Evolutionary conservation across 768 basidiomycete species (phyloP).

Genomic region (Tremella yokohamensis): DNA sequence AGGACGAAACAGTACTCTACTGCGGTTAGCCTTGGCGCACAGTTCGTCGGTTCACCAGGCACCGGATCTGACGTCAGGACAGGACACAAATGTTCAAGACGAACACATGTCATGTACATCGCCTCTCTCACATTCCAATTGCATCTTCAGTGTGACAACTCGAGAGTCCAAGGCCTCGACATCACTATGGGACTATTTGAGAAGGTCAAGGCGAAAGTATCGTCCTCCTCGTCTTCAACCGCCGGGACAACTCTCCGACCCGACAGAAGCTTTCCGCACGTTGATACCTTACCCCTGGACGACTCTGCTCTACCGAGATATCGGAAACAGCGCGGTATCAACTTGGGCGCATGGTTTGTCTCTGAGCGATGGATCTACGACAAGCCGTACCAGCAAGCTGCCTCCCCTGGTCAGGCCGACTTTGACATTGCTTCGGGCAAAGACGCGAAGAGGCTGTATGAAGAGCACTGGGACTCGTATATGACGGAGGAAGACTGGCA

Average conservation of each 20-base stretch:
- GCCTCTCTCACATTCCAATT: too few relatives aligned
- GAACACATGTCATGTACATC: too few relatives aligned
- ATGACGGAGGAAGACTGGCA: conserved; percentile 78
- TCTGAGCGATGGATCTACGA: conserved; percentile 70
- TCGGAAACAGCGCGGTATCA: conserved; percentile 75
- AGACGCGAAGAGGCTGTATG: conserved; percentile 56
- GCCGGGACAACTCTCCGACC: neutral
- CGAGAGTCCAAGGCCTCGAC: too few relatives aligned
- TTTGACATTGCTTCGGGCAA: conserved; percentile 58
- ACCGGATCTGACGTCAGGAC: too few relatives aligned
- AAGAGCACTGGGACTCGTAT: conserved; percentile 73
- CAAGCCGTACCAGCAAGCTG: conserved; percentile 58
- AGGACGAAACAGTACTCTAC: neutral
- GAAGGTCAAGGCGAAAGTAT: conserved; percentile 43
- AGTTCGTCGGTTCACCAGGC: too few relatives aligned
- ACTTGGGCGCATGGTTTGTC: conserved; percentile 70
- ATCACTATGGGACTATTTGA: conserved; percentile 44
- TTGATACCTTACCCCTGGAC: conserved; percentile 15
- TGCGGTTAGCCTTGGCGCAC: neutral
- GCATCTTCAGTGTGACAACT: too few relatives aligned
- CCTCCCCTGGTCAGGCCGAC: conserved; percentile 60
- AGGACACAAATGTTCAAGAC: too few relatives aligned
- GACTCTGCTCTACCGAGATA: conserved; percentile 58
- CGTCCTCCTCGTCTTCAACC: conserved; percentile 5
- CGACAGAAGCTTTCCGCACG: neutral